These are phyloP conservation scores for Botryotinia globosa DNA, from an alignment of 2,329 filamentous ascomycete genomes.

Conservation along the genomic window DNA sequence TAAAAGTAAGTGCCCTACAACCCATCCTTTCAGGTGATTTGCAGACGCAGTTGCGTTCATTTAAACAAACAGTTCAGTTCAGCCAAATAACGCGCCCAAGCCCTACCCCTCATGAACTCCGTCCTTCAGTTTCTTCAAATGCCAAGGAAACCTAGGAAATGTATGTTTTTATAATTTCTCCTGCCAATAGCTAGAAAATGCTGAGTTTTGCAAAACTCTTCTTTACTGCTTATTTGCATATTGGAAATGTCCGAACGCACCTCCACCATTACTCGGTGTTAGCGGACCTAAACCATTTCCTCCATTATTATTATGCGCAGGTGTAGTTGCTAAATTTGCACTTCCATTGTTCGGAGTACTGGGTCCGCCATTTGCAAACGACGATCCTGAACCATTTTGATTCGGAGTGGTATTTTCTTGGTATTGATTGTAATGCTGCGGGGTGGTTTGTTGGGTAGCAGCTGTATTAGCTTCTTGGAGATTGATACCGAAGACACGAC, in stretches of 20 bases:
- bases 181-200: neutral
- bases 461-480: constrained; percentile 55
- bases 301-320: constrained; percentile 51
- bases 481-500: constrained; percentile 91
- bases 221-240: constrained; percentile 33
- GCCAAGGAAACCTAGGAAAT: constrained; percentile 7
- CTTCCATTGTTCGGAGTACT: constrained; percentile 71
- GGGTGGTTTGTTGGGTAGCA: constrained; percentile 43
- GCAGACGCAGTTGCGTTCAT: neutral
- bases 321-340: constrained; percentile 46
- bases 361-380: constrained; percentile 50
- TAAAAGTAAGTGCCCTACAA: neutral
- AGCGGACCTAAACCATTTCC: constrained; percentile 60
- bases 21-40: neutral
- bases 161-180: neutral
- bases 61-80: neutral
- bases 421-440: constrained; percentile 42
- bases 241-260: constrained; percentile 70
- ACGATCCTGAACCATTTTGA: constrained; percentile 49
- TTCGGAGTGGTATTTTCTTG: constrained; percentile 50
- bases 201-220: neutral
- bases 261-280: constrained; percentile 73
- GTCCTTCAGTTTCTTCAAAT: neutral
- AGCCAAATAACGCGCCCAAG: constrained; percentile 4
- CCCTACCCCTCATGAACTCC: neutral